phyloP scores from a whole-genome alignment of 176 grass and related monocot genomes.

The Neostapfia colusana region DNA sequence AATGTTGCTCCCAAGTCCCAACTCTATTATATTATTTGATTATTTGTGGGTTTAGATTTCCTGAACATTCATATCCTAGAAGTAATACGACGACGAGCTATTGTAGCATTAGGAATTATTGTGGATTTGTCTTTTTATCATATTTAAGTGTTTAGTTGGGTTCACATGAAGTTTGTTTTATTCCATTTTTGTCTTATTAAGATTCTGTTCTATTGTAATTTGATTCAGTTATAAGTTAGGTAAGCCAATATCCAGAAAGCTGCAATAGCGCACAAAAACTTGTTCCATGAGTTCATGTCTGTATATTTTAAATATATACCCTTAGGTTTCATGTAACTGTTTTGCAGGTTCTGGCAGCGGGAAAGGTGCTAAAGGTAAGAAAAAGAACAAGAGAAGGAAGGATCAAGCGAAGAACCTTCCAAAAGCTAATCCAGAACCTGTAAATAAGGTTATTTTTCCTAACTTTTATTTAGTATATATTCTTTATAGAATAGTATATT shows the following conservation, averaged over 20 bases:
- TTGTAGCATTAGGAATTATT: neutral
- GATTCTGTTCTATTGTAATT: slow-evolving; percentile 7
- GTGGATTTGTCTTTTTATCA: neutral
- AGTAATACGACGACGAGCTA: neutral
- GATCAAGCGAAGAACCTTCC: slow-evolving; percentile 61
- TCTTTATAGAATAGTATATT: slow-evolving; percentile 24
- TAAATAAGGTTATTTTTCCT: slow-evolving; percentile 56
- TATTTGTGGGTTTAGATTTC: neutral
- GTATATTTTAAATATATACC: neutral
- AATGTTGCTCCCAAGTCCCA: neutral
- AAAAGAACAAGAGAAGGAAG: slow-evolving; percentile 89
- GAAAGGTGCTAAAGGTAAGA: slow-evolving; percentile 84
- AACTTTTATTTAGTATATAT: slow-evolving; percentile 11
- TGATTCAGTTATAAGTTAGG: neutral
- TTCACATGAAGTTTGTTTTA: neutral
- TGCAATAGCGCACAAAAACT: slow-evolving; percentile 13
- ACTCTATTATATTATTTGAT: slow-evolving; percentile 10
- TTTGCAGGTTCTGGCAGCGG: slow-evolving; percentile 68
- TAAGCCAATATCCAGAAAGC: slow-evolving; percentile 28
- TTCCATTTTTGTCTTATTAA: neutral
- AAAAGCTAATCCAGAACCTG: slow-evolving; percentile 48
- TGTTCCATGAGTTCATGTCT: neutral
- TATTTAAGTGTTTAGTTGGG: neutral
- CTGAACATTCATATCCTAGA: neutral
- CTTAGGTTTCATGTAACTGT: slow-evolving; percentile 26